Base-by-base conservation (phyloP, 306 rosid species). In the Crataegus laevigata region DNA sequence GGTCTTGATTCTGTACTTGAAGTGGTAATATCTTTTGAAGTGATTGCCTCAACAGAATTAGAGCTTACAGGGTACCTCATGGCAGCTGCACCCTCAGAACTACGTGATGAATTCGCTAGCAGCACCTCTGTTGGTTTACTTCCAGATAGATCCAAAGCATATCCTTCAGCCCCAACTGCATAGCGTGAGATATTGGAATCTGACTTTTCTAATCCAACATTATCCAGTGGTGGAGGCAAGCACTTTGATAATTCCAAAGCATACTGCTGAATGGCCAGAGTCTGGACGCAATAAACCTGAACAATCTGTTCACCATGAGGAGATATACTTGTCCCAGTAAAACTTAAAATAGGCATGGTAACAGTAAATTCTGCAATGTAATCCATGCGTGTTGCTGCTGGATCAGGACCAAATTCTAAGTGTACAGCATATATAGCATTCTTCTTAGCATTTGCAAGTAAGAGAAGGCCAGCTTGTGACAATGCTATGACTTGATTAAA, bases 391-490 rank as follows among this genome's bases (percentile, higher is more conserved):
- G 98, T 91, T 57, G 91, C 77, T 43, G 89, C 88, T 34, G 99
- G 98, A 82, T 89, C 88, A 72, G 87, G 82, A 79, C 97, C 96
- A 82, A 92, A 96, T 63, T 89, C 98, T 59, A 92, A 66, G 85
- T 96, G 99, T 68, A 89, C 89, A 47, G 96, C 98, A 87, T 96
- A 96, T 77, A 96, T 96, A 74, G 99, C 98, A 85, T 96, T 96
- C 89, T 87, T 96, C 88, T 96, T 92, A 51, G 99, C 98, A 92
- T 96, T 96, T 78, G 98, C 99, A 88, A 96, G 89, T 77, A 96
- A 81, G 69, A 96, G 94, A 85, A 96, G 96, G 73, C 99, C 98
- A 80, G 97, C 97, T 79, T 89, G 91, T 68, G 99, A 79, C 80
- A 96, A 78, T 61, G 96, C 92, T 58, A 84, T 91, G 71, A 96